A percentile compares a stretch with the other conserved stretches of the same genome.
phyloP scores from a whole-genome alignment of 371 early-diverging fungal genomes.

The Fennellomyces sp. region DNA sequence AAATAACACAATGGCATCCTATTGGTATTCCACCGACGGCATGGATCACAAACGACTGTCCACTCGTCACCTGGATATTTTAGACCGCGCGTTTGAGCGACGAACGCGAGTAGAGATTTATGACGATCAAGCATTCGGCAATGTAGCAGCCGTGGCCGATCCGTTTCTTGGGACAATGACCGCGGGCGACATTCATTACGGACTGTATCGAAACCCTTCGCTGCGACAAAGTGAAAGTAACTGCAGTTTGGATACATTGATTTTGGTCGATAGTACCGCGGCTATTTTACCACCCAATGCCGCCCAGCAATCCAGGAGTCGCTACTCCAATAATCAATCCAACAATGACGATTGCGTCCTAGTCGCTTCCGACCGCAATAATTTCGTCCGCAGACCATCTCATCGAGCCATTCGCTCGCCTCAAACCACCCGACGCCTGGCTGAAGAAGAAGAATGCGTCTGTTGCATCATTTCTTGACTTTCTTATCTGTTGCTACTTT shows the following conservation, averaged over 20 bases:
- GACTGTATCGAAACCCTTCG: constrained; percentile 22
- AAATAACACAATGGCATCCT: constrained; percentile 11
- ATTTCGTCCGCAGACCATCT: background rate
- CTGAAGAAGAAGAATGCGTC: constrained; percentile 8
- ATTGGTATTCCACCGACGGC: constrained; percentile 30
- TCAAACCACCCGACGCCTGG: background rate
- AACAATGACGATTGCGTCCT: background rate
- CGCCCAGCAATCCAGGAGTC: background rate
- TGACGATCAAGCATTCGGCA: constrained; percentile 23
- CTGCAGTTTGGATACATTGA: constrained; percentile 6
- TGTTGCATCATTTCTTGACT: constrained; percentile 6
- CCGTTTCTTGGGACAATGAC: constrained; percentile 31
- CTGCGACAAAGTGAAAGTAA: constrained; percentile 10
- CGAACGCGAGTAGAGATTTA: constrained; percentile 19
- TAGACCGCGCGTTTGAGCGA: constrained; percentile 21
- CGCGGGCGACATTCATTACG: constrained; percentile 29
- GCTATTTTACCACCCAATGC: constrained; percentile 8
- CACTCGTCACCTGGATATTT: constrained; percentile 13
- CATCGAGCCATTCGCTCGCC: background rate
- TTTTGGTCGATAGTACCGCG: constrained; percentile 9
- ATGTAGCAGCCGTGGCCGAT: constrained; percentile 16
- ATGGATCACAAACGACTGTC: constrained; percentile 22
- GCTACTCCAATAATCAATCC: background rate
- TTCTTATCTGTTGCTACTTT: background rate
- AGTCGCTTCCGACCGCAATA: constrained; percentile 6